Conservation (phyloP, 805 yeast genomes). For the Ogataea haglerorum region DNA sequence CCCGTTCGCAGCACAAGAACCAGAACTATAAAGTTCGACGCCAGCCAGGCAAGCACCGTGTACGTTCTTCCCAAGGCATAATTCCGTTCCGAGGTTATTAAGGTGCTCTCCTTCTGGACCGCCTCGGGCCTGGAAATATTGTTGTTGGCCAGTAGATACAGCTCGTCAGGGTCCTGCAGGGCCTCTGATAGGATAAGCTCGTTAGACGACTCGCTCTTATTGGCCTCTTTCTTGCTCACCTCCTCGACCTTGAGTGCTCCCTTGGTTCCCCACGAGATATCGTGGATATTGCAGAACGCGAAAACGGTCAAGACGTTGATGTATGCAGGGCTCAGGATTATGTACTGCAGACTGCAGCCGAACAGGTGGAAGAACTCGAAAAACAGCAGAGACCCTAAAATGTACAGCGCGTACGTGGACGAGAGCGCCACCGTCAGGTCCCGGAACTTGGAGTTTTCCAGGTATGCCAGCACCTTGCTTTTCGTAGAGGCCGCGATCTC, state of each 20-base stretch:
- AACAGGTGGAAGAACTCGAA: slow-evolving; percentile 89
- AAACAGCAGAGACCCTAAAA: slow-evolving; percentile 71
- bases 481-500: slow-evolving; percentile 31
- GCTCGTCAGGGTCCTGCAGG: slow-evolving; percentile 30
- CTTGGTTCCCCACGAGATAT: slow-evolving; percentile 96
- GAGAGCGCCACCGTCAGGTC: slow-evolving; percentile 79
- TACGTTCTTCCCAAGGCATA: slow-evolving; percentile 87
- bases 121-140: slow-evolving; percentile 39
- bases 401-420: slow-evolving; percentile 78
- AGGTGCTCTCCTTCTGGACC: slow-evolving; percentile 37
- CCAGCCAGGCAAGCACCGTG: slow-evolving; percentile 84
- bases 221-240: slow-evolving; percentile 61
- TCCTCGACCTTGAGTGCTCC: slow-evolving; percentile 62
- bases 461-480: slow-evolving; percentile 41
- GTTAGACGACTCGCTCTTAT: slow-evolving; percentile 13
- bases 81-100: slow-evolving; percentile 47
- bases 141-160: slow-evolving; percentile 25
- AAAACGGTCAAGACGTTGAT: slow-evolving; percentile 86
- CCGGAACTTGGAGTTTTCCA: slow-evolving; percentile 68
- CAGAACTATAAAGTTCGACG: slow-evolving; percentile 73
- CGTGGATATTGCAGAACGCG: slow-evolving; percentile 93
- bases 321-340: slow-evolving; percentile 81
- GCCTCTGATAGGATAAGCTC: slow-evolving; percentile 29
- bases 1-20: slow-evolving; percentile 83
- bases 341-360: slow-evolving; percentile 79